Percentiles rank a stretch among this genome's conserved stretches.
phyloP scores from a whole-genome alignment of 140 eudicot species.

The Anethum foeniculum region DNA sequence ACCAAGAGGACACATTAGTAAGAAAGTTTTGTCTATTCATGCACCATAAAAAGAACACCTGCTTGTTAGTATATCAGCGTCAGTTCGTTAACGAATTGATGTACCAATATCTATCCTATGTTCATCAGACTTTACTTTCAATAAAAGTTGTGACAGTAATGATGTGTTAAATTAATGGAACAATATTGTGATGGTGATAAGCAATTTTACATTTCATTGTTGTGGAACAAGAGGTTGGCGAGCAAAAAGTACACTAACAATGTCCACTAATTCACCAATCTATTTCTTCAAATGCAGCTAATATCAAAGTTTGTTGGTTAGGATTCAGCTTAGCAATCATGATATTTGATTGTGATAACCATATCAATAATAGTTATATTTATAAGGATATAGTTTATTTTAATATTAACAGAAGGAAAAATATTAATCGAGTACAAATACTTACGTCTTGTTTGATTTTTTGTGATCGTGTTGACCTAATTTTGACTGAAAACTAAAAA shows the following conservation, averaged over 20 bases:
- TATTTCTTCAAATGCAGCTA: background rate
- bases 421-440: too few relatives aligned
- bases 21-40: background rate
- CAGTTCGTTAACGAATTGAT: background rate
- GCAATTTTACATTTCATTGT: background rate
- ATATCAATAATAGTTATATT: too few relatives aligned
- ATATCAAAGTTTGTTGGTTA: background rate
- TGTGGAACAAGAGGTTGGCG: background rate
- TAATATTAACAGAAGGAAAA: too few relatives aligned
- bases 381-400: too few relatives aligned
- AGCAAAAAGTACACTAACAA: background rate
- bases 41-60: background rate
- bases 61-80: background rate
- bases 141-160: too few relatives aligned
- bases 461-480: too few relatives aligned
- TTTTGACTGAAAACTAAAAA: too few relatives aligned
- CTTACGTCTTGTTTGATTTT: too few relatives aligned
- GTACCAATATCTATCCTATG: background rate
- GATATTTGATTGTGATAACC: too few relatives aligned
- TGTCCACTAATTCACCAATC: background rate
- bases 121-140: background rate
- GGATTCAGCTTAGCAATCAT: background rate
- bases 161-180: background rate
- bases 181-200: background rate
- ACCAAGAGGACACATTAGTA: too few relatives aligned